Conservation (phyloP, 352 stramenopile species). For the Halophytophthora batemanensis region DNA sequence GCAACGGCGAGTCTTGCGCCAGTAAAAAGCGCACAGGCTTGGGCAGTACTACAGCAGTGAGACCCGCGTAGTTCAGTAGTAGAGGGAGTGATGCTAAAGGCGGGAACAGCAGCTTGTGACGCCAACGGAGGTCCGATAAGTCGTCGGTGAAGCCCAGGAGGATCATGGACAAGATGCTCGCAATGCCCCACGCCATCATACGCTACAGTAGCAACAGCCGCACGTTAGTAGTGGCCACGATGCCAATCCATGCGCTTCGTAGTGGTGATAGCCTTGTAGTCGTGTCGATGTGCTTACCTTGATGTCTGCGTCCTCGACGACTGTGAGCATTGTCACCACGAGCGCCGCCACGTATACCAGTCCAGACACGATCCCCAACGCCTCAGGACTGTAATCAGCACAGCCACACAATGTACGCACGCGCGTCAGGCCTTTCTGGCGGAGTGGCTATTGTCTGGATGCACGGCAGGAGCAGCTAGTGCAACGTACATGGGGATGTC, state of each 20-base stretch:
- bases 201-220: constrained; percentile 18
- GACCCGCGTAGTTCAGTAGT: constrained; percentile 95
- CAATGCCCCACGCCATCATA: constrained; percentile 82
- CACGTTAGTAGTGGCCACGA: neutral
- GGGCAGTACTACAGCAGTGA: constrained; percentile 93
- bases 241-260: neutral
- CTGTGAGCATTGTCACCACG: constrained; percentile 62
- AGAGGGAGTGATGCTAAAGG: constrained; percentile 96
- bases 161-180: constrained; percentile 90
- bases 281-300: constrained; percentile 31
- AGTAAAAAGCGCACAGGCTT: constrained; percentile 82
- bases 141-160: constrained; percentile 94
- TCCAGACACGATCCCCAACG: constrained; percentile 84
- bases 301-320: constrained; percentile 65
- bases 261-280: no score
- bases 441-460: neutral
- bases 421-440: neutral
- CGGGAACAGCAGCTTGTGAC: constrained; percentile 97
- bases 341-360: constrained; percentile 79
- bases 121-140: constrained; percentile 93
- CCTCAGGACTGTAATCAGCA: constrained; percentile 62
- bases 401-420: neutral
- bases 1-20: constrained; percentile 49
- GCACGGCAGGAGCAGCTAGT: neutral
- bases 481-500: constrained; percentile 82